Evolutionary conservation across 441 rosid species (phyloP).

Genomic region (Isatis lusitanica): DNA sequence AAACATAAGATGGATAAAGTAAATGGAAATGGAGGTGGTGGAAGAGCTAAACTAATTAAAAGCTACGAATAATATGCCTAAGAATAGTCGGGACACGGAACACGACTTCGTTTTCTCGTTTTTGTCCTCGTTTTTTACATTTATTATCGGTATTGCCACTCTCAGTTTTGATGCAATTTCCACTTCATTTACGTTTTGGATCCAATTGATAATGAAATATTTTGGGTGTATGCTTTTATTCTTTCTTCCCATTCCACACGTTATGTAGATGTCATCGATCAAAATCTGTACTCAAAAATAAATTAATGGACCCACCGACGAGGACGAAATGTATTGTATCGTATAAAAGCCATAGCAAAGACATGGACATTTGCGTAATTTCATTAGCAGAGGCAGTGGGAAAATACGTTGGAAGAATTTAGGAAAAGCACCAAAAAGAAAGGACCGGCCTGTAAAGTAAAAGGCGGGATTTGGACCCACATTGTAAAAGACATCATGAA

Average conservation of each 20-base stretch:
- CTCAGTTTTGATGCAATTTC: not conserved
- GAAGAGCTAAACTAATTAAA: constrained; percentile 18
- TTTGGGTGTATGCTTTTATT: too few relatives aligned
- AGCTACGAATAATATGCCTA: constrained; percentile 27
- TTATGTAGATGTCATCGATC: too few relatives aligned
- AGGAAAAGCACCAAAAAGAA: constrained; percentile 35
- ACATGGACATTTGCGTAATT: constrained; percentile 29
- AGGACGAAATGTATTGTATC: too few relatives aligned
- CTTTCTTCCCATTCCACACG: too few relatives aligned
- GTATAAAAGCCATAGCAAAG: not conserved
- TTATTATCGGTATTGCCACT: constrained; percentile 43
- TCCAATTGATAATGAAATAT: too few relatives aligned
- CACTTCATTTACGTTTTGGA: not conserved
- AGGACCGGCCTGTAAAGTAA: constrained; percentile 44
- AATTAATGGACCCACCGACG: too few relatives aligned
- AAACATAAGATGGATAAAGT: not conserved
- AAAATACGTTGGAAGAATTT: constrained; percentile 38
- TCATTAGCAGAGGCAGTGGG: not conserved
- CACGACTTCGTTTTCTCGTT: constrained; percentile 7
- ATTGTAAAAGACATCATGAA: constrained; percentile 15
- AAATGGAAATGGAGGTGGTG: constrained; percentile 14
- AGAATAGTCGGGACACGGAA: constrained; percentile 29
- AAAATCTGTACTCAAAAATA: too few relatives aligned
- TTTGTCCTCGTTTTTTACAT: constrained; percentile 29
- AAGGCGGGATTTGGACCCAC: constrained; percentile 40